Evolutionary conservation across 1,284 basidiomycete genomes (phyloP).

Genomic region (Fomitopsis betulina): DNA sequence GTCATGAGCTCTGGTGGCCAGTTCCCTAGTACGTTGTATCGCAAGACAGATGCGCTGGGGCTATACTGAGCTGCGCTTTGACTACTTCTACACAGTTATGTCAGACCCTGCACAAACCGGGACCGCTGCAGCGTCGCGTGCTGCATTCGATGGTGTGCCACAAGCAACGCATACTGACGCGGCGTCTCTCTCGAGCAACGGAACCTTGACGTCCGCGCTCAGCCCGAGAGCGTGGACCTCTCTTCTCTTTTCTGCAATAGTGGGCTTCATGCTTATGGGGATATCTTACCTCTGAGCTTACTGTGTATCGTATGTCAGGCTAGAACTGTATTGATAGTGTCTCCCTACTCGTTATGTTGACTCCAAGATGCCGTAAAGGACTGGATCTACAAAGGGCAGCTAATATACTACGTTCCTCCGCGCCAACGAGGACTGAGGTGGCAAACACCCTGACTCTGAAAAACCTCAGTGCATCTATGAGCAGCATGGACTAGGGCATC

Average conservation of each 20-base stretch:
- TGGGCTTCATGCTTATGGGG: neutral
- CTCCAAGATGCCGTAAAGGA: neutral
- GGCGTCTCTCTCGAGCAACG: neutral
- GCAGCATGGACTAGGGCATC: neutral
- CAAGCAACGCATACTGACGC: slow-evolving; percentile 14
- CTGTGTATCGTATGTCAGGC: too few relatives aligned
- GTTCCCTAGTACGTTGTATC: slow-evolving; percentile 35
- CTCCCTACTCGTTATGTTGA: neutral
- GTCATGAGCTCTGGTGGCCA: slow-evolving; percentile 34
- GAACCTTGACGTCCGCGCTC: neutral
- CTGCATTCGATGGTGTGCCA: slow-evolving; percentile 17
- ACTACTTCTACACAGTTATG: slow-evolving; percentile 13
- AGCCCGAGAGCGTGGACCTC: neutral
- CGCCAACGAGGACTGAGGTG: neutral
- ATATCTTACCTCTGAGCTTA: neutral
- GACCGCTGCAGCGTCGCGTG: slow-evolving; percentile 14
- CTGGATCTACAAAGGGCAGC: neutral
- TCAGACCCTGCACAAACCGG: slow-evolving; percentile 26
- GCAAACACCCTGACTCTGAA: neutral
- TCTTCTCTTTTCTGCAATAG: neutral
- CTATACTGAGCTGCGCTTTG: neutral
- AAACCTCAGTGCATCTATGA: neutral
- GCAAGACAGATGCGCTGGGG: neutral
- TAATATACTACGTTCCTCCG: neutral
- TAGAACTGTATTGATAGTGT: too few relatives aligned